Evolutionary conservation across 768 basidiomycete species (phyloP).

Genomic region (Boletus vermiculosoides): DNA sequence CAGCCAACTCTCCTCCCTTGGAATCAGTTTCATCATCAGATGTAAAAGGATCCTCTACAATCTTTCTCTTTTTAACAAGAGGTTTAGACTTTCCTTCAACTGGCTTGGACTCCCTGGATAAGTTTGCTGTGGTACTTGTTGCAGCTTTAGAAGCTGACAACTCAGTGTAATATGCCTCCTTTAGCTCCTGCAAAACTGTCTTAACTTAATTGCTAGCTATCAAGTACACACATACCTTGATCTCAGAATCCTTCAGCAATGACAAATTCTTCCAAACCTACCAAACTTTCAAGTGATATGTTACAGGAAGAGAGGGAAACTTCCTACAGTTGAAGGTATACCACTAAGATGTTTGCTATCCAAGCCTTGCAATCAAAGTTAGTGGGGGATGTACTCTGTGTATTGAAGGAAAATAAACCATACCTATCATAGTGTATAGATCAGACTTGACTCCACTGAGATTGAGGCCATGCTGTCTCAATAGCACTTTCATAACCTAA

Average conservation of each 20-base stretch:
- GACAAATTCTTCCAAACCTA: constrained; percentile 70
- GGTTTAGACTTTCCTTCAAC: constrained; percentile 37
- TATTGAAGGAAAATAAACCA: not conserved
- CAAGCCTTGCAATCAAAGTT: constrained; percentile 45
- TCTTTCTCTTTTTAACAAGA: constrained; percentile 45
- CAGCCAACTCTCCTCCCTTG: constrained; percentile 17
- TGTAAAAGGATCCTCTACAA: constrained; percentile 48
- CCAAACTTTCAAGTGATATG: not conserved
- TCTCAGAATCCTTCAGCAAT: constrained; percentile 57
- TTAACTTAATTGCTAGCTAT: not conserved
- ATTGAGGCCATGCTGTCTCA: constrained; percentile 63
- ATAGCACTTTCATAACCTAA: constrained; percentile 65
- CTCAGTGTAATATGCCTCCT: constrained; percentile 58
- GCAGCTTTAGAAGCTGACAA: constrained; percentile 34
- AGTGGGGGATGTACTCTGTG: not conserved
- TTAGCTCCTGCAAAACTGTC: constrained; percentile 47
- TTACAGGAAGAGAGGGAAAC: not conserved
- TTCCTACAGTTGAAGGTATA: constrained; percentile 62
- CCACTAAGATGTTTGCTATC: constrained; percentile 79
- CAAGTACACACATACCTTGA: constrained; percentile 46
- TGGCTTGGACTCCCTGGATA: constrained; percentile 21
- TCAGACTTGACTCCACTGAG: constrained; percentile 71
- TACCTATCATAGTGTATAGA: constrained; percentile 64
- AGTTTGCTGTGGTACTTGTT: constrained; percentile 17
- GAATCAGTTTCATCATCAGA: constrained; percentile 43